phyloP scores from a whole-genome alignment of 163 green algal species.

The Chloromonas sp. region DNA sequence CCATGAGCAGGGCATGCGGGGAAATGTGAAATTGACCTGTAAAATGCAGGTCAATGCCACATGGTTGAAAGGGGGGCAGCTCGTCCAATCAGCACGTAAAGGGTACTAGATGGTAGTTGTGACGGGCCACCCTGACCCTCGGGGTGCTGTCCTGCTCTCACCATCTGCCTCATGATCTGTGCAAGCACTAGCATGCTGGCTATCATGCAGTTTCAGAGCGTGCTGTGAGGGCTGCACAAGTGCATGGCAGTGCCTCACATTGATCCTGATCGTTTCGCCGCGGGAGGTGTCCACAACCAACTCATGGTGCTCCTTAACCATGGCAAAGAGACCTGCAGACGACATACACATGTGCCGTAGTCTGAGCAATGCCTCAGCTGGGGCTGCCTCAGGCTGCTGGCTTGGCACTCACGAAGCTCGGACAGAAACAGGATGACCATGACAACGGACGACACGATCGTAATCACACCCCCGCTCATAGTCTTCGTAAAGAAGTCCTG shows the following conservation, averaged over 20 bases:
- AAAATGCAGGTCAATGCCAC: neutral
- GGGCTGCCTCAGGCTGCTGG: too few relatives aligned
- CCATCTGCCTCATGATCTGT: neutral
- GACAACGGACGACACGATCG: conserved; percentile 47
- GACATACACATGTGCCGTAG: neutral
- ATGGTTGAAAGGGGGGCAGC: neutral
- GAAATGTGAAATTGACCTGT: conserved; percentile 55
- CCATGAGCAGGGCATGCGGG: conserved; percentile 80
- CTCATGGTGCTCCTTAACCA: conserved; percentile 61
- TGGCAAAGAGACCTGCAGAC: conserved; percentile 67
- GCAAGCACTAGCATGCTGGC: neutral
- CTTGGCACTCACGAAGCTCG: conserved; percentile 68
- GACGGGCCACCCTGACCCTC: too few relatives aligned
- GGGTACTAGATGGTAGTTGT: neutral
- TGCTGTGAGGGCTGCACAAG: neutral
- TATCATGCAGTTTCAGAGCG: neutral
- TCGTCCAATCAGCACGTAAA: neutral
- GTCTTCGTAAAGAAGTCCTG: conserved; percentile 89
- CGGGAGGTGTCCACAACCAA: conserved; percentile 84
- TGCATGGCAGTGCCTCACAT: conserved; percentile 49
- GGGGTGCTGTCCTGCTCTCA: neutral
- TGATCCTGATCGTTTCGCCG: conserved; percentile 79
- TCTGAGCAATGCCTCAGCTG: too few relatives aligned
- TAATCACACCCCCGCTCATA: conserved; percentile 84
- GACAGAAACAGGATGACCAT: conserved; percentile 80